These are phyloP conservation scores for Oryza glaberrima DNA, from an alignment of 176 grass and related monocot species.

Conservation along the genomic window DNA sequence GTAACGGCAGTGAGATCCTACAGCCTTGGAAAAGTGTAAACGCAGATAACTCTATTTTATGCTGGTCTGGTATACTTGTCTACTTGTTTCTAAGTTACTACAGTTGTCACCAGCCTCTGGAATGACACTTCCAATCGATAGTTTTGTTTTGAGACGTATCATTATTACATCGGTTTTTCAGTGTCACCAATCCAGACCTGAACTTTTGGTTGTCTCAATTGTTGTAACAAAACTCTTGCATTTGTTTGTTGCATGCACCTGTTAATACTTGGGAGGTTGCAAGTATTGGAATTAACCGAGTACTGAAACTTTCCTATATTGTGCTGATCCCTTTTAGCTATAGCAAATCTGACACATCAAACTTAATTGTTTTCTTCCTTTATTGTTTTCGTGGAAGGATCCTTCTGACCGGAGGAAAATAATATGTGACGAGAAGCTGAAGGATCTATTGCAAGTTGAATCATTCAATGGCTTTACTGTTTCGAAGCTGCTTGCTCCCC, in stretches of 20 bases:
- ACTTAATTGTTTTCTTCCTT: constrained; percentile 30
- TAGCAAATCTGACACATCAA: constrained; percentile 11
- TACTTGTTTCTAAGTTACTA: constrained; percentile 12
- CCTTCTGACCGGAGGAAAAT: constrained; percentile 97
- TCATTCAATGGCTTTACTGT: constrained; percentile 82
- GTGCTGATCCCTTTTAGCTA: constrained; percentile 13
- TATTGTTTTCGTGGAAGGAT: constrained; percentile 65
- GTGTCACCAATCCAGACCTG: background rate
- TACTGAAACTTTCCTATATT: background rate
- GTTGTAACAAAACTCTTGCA: background rate
- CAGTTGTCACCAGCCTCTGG: background rate
- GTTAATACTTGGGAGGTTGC: background rate
- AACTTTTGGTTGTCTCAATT: background rate
- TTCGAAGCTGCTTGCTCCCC: constrained; percentile 80
- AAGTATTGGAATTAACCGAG: constrained; percentile 2
- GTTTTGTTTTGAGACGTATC: background rate
- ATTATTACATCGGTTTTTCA: background rate
- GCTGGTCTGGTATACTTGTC: background rate
- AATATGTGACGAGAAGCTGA: constrained; percentile 94
- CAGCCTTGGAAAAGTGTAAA: constrained; percentile 20
- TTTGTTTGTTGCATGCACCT: constrained; percentile 3
- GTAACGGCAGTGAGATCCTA: background rate
- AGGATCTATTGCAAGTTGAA: constrained; percentile 89
- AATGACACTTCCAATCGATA: constrained; percentile 4
- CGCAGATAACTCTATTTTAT: constrained; percentile 5